Evolutionary conservation across 2,329 filamentous ascomycete species (phyloP).

Genomic region (Penicillium decumbens): DNA sequence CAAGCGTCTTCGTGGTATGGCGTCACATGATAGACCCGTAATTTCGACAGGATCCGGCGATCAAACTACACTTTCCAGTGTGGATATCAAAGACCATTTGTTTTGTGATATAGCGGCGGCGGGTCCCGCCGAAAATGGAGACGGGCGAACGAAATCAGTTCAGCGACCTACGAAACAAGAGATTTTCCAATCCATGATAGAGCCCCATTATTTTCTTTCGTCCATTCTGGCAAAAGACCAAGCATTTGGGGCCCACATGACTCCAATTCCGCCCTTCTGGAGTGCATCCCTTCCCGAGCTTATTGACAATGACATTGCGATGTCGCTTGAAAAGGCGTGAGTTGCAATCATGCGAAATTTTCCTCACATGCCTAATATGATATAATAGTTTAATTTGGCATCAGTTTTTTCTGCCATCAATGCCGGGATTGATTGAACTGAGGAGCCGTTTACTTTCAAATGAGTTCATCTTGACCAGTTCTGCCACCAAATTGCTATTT

Average conservation of each 20-base stretch:
- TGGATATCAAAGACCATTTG: background rate
- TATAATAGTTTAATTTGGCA: slow-evolving; percentile 12
- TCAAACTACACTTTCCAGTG: background rate
- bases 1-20: background rate
- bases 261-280: slow-evolving; percentile 1
- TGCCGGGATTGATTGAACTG: slow-evolving; percentile 7
- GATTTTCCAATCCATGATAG: slow-evolving; percentile 9
- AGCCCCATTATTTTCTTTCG: slow-evolving; percentile 7
- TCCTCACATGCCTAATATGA: too few species aligned
- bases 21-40: too few species aligned
- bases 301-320: background rate
- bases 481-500: slow-evolving; percentile 15
- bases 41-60: background rate
- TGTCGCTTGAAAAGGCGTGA: too few species aligned
- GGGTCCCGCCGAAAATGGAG: background rate
- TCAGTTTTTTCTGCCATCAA: slow-evolving; percentile 9
- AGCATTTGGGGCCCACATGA: slow-evolving; percentile 3
- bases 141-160: background rate
- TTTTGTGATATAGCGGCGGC: background rate
- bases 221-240: slow-evolving; percentile 9
- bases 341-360: too few species aligned
- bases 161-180: background rate
- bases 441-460: slow-evolving; percentile 10
- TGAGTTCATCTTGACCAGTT: background rate
- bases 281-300: slow-evolving; percentile 2